phyloP scores from a whole-genome alignment of 78 protist genomes.

The Reticulomyxa filosa region DNA sequence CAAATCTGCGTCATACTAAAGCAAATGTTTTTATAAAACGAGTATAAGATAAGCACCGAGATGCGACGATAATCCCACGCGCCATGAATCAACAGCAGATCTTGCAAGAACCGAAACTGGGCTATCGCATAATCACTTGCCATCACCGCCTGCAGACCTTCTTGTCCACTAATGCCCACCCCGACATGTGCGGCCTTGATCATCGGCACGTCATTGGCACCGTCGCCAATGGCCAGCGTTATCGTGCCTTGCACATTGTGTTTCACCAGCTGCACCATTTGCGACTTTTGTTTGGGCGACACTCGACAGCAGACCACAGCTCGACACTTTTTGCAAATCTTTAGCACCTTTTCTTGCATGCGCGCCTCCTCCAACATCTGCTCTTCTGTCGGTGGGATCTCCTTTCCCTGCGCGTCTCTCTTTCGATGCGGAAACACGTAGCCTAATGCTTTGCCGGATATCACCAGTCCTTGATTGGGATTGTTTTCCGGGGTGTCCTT shows the following conservation, averaged over 20 bases:
- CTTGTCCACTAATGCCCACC: constrained; percentile 40
- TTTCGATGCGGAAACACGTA: no score
- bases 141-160: constrained; percentile 43
- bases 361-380: no score
- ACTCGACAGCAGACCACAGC: constrained; percentile 64
- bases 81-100: constrained; percentile 60
- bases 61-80: constrained; percentile 59
- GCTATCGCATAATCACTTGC: constrained; percentile 38
- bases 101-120: constrained; percentile 31
- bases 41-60: constrained; percentile 25
- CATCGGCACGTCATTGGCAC: constrained; percentile 71
- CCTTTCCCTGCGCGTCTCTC: no score
- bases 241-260: neutral
- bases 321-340: neutral
- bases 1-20: neutral
- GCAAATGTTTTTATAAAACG: constrained; percentile 1
- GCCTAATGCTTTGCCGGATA: no score
- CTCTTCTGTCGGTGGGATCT: no score
- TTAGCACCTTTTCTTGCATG: neutral
- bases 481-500: no score
- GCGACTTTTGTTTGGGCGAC: constrained; percentile 55
- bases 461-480: no score
- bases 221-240: constrained; percentile 58
- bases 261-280: neutral
- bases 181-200: constrained; percentile 40